phyloP scores from a whole-genome alignment of 2,329 filamentous ascomycete species.

The Alternaria angustiovoidea region DNA sequence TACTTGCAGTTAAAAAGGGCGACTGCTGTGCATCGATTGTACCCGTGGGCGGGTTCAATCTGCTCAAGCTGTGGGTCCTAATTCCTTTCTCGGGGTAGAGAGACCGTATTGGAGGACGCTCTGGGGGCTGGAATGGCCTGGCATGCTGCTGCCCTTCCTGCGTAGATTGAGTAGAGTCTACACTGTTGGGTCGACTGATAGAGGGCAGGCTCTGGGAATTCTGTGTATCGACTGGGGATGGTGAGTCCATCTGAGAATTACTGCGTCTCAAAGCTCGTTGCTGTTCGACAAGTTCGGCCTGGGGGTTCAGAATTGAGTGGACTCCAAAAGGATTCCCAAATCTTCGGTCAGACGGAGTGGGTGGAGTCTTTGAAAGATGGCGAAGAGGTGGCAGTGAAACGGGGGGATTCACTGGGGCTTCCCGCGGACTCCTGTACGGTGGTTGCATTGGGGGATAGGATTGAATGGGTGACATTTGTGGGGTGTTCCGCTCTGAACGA shows the following conservation, averaged over 20 bases:
- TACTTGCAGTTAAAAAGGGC: constrained; percentile 56
- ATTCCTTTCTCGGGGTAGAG: constrained; percentile 66
- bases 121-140: constrained; percentile 38
- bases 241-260: constrained; percentile 55
- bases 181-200: constrained; percentile 48
- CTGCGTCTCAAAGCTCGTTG: constrained; percentile 50
- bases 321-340: constrained; percentile 51
- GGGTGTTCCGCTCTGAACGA: constrained; percentile 37
- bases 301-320: constrained; percentile 58
- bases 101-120: constrained; percentile 51
- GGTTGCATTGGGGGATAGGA: constrained; percentile 38
- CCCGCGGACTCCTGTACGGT: constrained; percentile 31
- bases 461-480: constrained; percentile 41
- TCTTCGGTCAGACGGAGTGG: constrained; percentile 42
- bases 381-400: constrained; percentile 46
- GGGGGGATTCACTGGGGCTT: constrained; percentile 24
- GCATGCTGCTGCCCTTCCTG: constrained; percentile 34
- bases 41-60: constrained; percentile 54
- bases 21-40: constrained; percentile 60
- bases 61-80: constrained; percentile 61
- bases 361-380: constrained; percentile 47
- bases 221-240: constrained; percentile 48
- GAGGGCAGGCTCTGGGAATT: constrained; percentile 44
- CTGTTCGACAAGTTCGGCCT: constrained; percentile 45
- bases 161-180: constrained; percentile 42